phyloP scores from a whole-genome alignment of 75 land plant genomes.

The Cunninghamia lanceolata region DNA sequence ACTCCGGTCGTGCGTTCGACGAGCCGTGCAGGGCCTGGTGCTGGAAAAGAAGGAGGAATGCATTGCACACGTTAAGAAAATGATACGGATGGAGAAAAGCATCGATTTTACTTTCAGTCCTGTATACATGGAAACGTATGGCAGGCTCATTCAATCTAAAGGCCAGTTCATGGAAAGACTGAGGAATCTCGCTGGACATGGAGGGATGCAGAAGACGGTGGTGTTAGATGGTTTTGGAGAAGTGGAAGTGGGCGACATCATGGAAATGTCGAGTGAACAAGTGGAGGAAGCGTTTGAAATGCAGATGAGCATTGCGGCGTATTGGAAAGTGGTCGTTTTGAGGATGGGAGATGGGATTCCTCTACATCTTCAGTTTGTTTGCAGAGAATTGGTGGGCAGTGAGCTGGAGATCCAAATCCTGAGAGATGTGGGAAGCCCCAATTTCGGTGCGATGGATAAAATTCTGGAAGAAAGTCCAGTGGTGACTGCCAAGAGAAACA shows the following conservation, averaged over 20 bases:
- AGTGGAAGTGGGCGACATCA: conserved; percentile 23
- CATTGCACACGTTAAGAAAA: neutral
- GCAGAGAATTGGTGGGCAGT: conserved; percentile 25
- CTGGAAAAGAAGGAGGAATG: conserved; percentile 15
- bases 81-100: conserved; percentile 34
- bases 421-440: conserved; percentile 16
- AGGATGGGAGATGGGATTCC: conserved; percentile 51
- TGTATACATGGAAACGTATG: conserved; percentile 26
- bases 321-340: conserved; percentile 50
- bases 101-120: conserved; percentile 36
- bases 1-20: conserved; percentile 14
- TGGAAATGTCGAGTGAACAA: neutral
- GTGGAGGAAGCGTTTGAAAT: conserved; percentile 41
- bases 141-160: conserved; percentile 15
- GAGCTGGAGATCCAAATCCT: conserved; percentile 35
- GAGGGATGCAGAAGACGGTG: neutral
- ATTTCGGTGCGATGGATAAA: conserved; percentile 24
- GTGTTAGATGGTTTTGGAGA: conserved; percentile 8
- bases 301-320: conserved; percentile 44
- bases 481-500: conserved; percentile 20
- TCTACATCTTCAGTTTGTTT: conserved; percentile 29
- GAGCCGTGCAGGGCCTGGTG: conserved; percentile 21
- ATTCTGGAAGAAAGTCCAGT: conserved; percentile 38
- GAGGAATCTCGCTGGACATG: neutral
- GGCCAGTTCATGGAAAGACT: conserved; percentile 13